A percentile compares a stretch with the other conserved stretches of the same genome.
Evolutionary conservation across 306 rosid species (phyloP).

Genomic region (Carpinus viminea): DNA sequence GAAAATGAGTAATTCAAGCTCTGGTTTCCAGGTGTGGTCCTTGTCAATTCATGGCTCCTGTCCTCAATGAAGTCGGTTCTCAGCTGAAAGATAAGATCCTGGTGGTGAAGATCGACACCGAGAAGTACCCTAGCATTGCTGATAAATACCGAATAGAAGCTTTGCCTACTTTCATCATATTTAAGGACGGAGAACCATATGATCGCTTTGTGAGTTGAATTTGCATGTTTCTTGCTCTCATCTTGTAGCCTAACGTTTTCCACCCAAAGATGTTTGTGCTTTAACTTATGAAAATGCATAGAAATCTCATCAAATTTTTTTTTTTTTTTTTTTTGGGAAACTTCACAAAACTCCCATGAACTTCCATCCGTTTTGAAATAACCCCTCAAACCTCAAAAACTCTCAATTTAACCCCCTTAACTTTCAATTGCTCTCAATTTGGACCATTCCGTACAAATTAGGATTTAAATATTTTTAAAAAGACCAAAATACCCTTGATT

Average conservation of each 20-base stretch:
- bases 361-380: no score
- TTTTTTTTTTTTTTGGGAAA: no score
- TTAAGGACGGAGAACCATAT: conserved; percentile 76
- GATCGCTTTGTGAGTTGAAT: conserved; percentile 79
- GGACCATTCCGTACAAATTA: no score
- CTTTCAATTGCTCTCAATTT: no score
- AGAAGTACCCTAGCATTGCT: conserved; percentile 86
- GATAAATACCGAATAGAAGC: conserved; percentile 76
- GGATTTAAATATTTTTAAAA: no score
- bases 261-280: conserved; percentile 13
- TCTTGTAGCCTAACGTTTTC: conserved; percentile 5
- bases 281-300: not conserved
- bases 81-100: conserved; percentile 59
- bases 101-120: conserved; percentile 90
- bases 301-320: conserved; percentile 5
- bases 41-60: conserved; percentile 90
- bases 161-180: conserved; percentile 87
- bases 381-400: no score
- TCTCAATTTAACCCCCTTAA: no score
- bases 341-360: no score
- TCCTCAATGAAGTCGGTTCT: conserved; percentile 76
- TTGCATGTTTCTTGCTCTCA: not conserved
- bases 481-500: no score
- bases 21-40: conserved; percentile 88
- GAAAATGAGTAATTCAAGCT: conserved; percentile 25